Evolutionary conservation across 805 yeast genomes (phyloP), one percentile per base, ranked within the genome.

Genomic region (Hanseniaspora occidentalis): DNA sequence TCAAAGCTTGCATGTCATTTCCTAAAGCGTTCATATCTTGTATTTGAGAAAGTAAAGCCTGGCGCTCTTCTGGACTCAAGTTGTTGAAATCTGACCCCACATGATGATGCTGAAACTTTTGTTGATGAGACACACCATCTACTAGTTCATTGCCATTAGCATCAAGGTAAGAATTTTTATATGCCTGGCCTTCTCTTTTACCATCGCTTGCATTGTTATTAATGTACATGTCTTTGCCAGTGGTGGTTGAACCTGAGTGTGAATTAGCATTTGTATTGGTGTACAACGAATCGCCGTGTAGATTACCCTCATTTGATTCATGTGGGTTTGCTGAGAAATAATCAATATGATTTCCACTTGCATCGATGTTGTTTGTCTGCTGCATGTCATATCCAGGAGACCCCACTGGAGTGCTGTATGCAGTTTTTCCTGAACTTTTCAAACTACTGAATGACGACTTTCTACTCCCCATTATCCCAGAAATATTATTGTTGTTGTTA

Each of bases 381-480:
- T 46, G 41, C 16, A 43, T 25, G 25, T 51, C 40, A 1, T n/a
- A 8, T n/a, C 58, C 61, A 7, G 55, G 61, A 21, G 57, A 61
- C 44, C 53, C 55, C 42, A 53, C 43, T 19, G 57, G 66, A 20
- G 58, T 59, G 40, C 53, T 52, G 36, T 52, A 57, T 14, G 57
- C 53, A 14, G 59, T 51, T 29, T 52, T 52, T 14, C 52, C 50
- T 20, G 50, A 46, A 10, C 36, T 33, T 6, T 14, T 18, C 23
- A 59, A 52, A 10, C 53, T 39, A 14, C 41, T 47, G 22, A 48
- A 43, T 6, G 61, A 56, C 4, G 61, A 56, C 37, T 53, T 53
- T 35, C 62, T 45, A 37, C 61, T 56, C 41, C 51, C 58, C 36
- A 41, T 36, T 40, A 41, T 36, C 10, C 37, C 40, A 21, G 25